A percentile compares a stretch with the other conserved stretches of the same genome.
Evolutionary conservation across 257 asterid species (phyloP).

Genomic region (Ligustrum vulgare): DNA sequence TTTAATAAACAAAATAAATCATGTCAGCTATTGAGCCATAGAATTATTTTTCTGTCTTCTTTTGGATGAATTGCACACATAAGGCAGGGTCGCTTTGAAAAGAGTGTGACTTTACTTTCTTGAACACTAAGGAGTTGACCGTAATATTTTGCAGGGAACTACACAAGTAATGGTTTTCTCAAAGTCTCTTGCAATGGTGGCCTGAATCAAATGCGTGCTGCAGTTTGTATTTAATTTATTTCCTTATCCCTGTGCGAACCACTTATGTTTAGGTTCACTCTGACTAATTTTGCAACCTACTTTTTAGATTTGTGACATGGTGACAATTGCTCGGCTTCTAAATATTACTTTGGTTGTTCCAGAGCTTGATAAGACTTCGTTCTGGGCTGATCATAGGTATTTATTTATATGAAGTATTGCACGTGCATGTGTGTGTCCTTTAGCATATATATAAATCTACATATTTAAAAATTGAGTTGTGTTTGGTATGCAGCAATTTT

Average conservation of each 20-base stretch:
- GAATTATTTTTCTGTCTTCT: not conserved
- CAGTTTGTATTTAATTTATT: constrained; percentile 47
- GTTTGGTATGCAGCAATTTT: constrained; percentile 54
- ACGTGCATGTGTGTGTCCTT: not conserved
- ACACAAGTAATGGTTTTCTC: constrained; percentile 83
- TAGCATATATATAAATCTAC: not conserved
- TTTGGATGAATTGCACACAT: not conserved
- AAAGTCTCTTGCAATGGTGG: constrained; percentile 93
- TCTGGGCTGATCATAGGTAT: constrained; percentile 6
- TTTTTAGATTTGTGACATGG: constrained; percentile 97
- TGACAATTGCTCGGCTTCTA: constrained; percentile 83
- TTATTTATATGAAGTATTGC: not conserved
- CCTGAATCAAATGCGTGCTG: constrained; percentile 97
- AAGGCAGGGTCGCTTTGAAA: not conserved
- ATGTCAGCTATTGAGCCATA: not conserved
- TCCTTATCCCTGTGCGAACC: constrained; percentile 11
- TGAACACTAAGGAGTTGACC: not conserved
- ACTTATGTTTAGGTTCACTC: constrained; percentile 1
- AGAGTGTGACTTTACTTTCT: not conserved
- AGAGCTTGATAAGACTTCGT: not conserved
- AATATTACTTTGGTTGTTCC: constrained; percentile 55
- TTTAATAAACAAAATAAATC: not conserved
- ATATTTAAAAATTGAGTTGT: not conserved
- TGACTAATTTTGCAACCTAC: constrained; percentile 30
- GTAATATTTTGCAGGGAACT: constrained; percentile 53